phyloP scores from a whole-genome alignment of 495 filamentous ascomycete species.

The Geopyxis carbonaria region DNA sequence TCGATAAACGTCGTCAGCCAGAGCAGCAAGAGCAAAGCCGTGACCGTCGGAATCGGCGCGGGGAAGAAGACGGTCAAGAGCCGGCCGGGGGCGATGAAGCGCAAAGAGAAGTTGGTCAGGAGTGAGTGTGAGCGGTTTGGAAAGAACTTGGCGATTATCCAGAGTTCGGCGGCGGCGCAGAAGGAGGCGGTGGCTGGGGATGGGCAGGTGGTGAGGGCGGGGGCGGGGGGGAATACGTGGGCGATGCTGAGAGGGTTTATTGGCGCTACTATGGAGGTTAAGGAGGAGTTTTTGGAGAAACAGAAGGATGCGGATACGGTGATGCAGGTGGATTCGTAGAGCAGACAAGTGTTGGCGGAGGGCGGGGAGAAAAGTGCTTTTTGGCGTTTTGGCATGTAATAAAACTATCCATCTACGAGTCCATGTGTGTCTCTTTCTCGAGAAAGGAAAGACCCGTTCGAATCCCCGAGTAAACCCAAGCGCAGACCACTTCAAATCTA shows the following conservation, averaged over 20 bases:
- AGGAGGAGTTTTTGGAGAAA: slow-evolving; percentile 22
- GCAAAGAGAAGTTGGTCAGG: slow-evolving; percentile 59
- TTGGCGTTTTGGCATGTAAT: too few species aligned
- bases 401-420: too few species aligned
- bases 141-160: slow-evolving; percentile 55
- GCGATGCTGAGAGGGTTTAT: slow-evolving; percentile 27
- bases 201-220: slow-evolving; percentile 5
- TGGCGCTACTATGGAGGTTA: slow-evolving; percentile 27
- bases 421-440: too few species aligned
- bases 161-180: too few species aligned
- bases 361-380: too few species aligned
- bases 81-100: slow-evolving; percentile 63
- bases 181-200: too few species aligned
- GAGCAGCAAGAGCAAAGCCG: slow-evolving; percentile 25
- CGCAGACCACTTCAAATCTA: too few species aligned
- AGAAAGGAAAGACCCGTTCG: too few species aligned
- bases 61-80: slow-evolving; percentile 52
- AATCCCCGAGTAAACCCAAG: too few species aligned
- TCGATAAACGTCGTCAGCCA: slow-evolving; percentile 22
- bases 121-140: slow-evolving; percentile 68
- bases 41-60: slow-evolving; percentile 23
- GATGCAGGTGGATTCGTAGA: slow-evolving; percentile 8
- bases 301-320: neutral
- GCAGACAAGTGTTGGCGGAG: too few species aligned
- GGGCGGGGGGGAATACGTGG: slow-evolving; percentile 12